A percentile compares a stretch with the other conserved stretches of the same genome.
These are phyloP conservation scores for Apiotrichum laibachii DNA, from an alignment of 1,284 basidiomycete genomes.

Conservation along the genomic window DNA sequence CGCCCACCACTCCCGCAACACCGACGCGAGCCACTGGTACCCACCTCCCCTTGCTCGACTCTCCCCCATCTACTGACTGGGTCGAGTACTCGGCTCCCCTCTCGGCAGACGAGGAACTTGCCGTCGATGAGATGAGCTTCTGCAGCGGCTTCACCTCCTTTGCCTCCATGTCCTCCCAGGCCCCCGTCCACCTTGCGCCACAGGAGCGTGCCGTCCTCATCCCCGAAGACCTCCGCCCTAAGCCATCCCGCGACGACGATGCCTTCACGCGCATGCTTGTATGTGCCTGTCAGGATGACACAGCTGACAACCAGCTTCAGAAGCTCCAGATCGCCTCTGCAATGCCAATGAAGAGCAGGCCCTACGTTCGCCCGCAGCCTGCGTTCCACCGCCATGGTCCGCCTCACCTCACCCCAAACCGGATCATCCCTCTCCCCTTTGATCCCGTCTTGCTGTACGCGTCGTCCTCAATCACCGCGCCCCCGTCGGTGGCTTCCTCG, in stretches of 20 bases:
- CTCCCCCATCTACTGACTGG: slow-evolving; percentile 3
- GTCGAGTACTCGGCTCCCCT: slow-evolving; percentile 13
- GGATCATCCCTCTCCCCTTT: neutral
- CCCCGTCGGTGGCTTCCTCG: neutral
- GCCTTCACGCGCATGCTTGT: slow-evolving; percentile 1
- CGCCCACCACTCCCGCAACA: neutral
- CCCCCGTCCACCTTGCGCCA: neutral
- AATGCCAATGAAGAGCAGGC: too few relatives aligned
- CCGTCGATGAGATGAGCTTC: slow-evolving; percentile 6
- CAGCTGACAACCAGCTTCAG: neutral
- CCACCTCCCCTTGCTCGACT: neutral
- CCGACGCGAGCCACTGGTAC: neutral
- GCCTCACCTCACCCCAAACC: neutral
- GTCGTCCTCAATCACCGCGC: neutral
- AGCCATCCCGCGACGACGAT: neutral
- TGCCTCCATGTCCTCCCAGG: neutral
- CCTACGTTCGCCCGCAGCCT: neutral
- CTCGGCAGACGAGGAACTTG: slow-evolving; percentile 4
- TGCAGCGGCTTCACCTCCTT: neutral
- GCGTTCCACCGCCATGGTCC: neutral
- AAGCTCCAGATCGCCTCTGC: neutral
- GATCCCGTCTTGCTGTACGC: neutral
- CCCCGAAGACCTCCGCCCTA: neutral
- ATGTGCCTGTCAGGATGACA: neutral
- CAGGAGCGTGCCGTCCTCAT: neutral